These are phyloP conservation scores for Boletus mariae DNA, from an alignment of 1,284 basidiomycete species.

Conservation along the genomic window DNA sequence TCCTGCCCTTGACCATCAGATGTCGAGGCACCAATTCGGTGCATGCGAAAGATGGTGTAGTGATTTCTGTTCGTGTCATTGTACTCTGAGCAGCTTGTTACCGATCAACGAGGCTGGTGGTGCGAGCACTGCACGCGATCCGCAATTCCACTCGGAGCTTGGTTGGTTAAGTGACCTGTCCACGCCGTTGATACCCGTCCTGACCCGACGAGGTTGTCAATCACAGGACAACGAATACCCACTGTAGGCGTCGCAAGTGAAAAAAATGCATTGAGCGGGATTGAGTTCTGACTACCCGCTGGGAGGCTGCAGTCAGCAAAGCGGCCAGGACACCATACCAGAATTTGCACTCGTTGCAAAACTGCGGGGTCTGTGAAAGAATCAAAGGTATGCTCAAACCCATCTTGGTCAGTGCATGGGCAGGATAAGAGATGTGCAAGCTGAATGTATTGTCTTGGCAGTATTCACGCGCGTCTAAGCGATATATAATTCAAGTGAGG, in stretches of 20 bases:
- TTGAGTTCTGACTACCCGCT: neutral
- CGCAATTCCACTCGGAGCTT: neutral
- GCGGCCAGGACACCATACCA: neutral
- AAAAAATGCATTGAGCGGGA: neutral
- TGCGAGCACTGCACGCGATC: neutral
- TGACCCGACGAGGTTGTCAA: neutral
- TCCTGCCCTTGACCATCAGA: no score
- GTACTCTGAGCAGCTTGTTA: no score
- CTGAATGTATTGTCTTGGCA: neutral
- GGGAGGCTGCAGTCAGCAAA: neutral
- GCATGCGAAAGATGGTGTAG: no score
- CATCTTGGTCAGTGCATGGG: neutral
- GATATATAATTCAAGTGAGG: constrained; percentile 17
- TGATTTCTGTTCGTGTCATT: no score
- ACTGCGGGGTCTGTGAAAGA: neutral
- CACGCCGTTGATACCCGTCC: neutral
- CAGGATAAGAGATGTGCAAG: neutral
- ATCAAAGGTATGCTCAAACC: neutral
- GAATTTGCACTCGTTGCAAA: neutral
- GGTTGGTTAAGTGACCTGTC: neutral
- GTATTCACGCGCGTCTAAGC: constrained; percentile 12
- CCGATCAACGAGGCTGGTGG: neutral
- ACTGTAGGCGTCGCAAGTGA: neutral
- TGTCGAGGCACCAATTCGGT: no score
- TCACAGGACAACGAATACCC: neutral